Percentiles rank a stretch among this genome's conserved stretches.
These are phyloP conservation scores for Brasenia schreberi DNA, from an alignment of 164 flowering plant species.

Conservation along the genomic window DNA sequence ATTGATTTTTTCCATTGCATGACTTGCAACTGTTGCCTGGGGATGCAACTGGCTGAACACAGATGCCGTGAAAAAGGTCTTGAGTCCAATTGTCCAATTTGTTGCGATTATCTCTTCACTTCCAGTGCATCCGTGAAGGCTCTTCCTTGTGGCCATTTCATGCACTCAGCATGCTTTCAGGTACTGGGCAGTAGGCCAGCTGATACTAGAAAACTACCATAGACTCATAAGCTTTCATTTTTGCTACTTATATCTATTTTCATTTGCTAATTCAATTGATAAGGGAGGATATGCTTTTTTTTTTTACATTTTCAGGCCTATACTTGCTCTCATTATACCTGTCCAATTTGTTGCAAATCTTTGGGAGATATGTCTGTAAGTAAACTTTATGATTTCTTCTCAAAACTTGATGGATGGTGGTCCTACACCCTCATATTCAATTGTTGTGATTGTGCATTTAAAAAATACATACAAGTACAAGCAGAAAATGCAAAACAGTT, in stretches of 20 bases:
- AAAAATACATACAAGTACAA: too few relatives aligned
- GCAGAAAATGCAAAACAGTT: too few relatives aligned
- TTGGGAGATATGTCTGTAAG: slow-evolving; percentile 92
- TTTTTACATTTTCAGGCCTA: slow-evolving; percentile 39
- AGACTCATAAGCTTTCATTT: background rate
- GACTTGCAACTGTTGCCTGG: slow-evolving; percentile 90
- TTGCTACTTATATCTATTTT: background rate
- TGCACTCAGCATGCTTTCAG: slow-evolving; percentile 95
- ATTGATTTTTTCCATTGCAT: slow-evolving; percentile 89
- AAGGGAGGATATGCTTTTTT: background rate
- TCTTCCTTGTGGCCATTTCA: slow-evolving; percentile 95
- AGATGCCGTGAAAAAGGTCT: slow-evolving; percentile 84
- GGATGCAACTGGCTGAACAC: slow-evolving; percentile 55
- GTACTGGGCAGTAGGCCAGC: slow-evolving; percentile 11
- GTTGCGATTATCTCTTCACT: slow-evolving; percentile 84
- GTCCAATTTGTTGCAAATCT: slow-evolving; percentile 92
- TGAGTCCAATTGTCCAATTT: slow-evolving; percentile 87
- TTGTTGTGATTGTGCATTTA: too few relatives aligned
- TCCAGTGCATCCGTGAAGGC: slow-evolving; percentile 74
- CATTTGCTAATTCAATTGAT: too few relatives aligned
- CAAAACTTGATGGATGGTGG: background rate
- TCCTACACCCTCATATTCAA: background rate
- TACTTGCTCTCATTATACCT: slow-evolving; percentile 78
- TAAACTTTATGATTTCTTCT: background rate
- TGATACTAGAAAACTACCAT: background rate